These are phyloP conservation scores for Eutypa lata DNA, from an alignment of 2,329 filamentous ascomycete genomes.

Conservation along the genomic window DNA sequence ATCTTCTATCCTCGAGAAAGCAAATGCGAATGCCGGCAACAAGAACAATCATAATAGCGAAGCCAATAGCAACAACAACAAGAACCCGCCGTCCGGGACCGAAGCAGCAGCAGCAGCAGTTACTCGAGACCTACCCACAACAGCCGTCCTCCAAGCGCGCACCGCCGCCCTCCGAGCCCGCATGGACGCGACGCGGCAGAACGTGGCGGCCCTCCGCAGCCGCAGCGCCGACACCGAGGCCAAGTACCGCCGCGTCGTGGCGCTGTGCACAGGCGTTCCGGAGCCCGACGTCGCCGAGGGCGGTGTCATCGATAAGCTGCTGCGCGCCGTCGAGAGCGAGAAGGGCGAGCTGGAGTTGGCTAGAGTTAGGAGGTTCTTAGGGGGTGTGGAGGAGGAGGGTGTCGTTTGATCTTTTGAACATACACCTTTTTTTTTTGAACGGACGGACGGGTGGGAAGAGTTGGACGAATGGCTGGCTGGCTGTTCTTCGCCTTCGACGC, in stretches of 20 bases:
- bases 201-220: constrained; percentile 69
- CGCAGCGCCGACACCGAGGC: constrained; percentile 80
- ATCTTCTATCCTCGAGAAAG: constrained; percentile 38
- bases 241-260: constrained; percentile 85
- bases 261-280: constrained; percentile 76
- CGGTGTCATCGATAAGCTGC: constrained; percentile 72
- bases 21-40: background rate
- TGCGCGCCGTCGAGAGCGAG: constrained; percentile 89
- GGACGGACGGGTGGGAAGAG: no score
- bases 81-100: constrained; percentile 26
- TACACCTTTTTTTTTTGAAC: background rate
- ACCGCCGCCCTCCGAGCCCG: constrained; percentile 68
- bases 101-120: constrained; percentile 39
- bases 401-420: constrained; percentile 23
- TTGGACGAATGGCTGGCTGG: no score
- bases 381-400: constrained; percentile 68
- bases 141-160: constrained; percentile 61
- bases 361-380: constrained; percentile 74
- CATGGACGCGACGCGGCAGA: constrained; percentile 63
- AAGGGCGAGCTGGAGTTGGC: constrained; percentile 71
- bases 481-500: no score
- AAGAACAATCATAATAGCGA: constrained; percentile 26
- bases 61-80: constrained; percentile 26
- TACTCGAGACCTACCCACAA: constrained; percentile 51
- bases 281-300: constrained; percentile 79